Base-by-base conservation (phyloP, 805 yeast species). In the Saccharomycopsis fibuligera region DNA sequence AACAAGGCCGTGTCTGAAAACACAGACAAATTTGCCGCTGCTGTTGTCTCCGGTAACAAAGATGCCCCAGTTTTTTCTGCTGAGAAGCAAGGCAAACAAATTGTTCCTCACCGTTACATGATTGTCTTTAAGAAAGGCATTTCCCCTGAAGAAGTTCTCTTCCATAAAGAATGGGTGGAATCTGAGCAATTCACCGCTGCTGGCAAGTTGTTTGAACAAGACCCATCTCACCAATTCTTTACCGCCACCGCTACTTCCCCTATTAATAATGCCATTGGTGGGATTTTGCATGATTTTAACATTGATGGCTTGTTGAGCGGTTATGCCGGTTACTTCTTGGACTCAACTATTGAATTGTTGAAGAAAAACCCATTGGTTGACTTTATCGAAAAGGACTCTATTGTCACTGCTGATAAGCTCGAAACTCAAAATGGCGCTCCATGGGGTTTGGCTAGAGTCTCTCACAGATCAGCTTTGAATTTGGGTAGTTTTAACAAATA, bases 251-350 rank as follows among this genome's bases (percentile, higher is more conserved):
- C 50, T 17, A 57, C 56, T 21, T 60, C 62, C 41, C 57, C 58
- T 14, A 49, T 50, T 37, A 33, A 41, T 25, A 53, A 50, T n/a
- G 31, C 47, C 22, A 42, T 44, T 24, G 56, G 61, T 40, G 48
- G 50, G 10, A 48, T 54, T 31, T 37, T 50, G 29, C 33, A 44
- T 40, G 37, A 60, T 22, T 87, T 85, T 70, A 63, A 75, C 60
- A 72, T 88, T 56, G 80, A 71, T 51, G 72, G 72, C 49, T 54
- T 65, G 38, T 67, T 87, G 62, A 68, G 70, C 53, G 99, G 98
- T 56, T 91, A 90, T 72, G 71, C 90, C 45, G 99, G 96, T 52
- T 75, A 73, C 66, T 88, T 93, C 73, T 75, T 86, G 56, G 82
- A 81, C 44, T 78, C 78, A 46, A 81, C 88, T 47, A 68, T 91